Conservation (phyloP, 768 basidiomycete species). For the Botryobasidium botryosum region DNA sequence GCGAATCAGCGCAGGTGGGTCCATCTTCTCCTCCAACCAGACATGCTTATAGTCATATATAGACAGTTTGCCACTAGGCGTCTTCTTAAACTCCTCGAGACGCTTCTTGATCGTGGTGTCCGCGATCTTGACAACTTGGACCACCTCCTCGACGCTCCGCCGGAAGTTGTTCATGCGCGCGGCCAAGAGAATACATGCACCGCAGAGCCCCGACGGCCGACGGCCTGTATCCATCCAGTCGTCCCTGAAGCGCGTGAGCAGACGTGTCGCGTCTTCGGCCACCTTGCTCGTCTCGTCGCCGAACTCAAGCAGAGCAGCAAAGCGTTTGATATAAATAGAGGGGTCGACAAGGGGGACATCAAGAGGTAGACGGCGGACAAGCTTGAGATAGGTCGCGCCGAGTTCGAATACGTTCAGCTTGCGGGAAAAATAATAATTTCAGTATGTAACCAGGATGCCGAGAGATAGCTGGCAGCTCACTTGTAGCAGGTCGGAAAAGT, state of each 20-base stretch:
- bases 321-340: constrained; percentile 90
- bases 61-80: constrained; percentile 69
- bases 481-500: constrained; percentile 92
- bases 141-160: constrained; percentile 83
- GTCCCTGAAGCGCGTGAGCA: constrained; percentile 83
- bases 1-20: constrained; percentile 68
- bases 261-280: constrained; percentile 81
- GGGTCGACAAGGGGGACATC: constrained; percentile 79
- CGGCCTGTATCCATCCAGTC: constrained; percentile 98
- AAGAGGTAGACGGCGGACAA: constrained; percentile 74
- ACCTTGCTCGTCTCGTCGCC: constrained; percentile 87
- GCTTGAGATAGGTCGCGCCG: constrained; percentile 88
- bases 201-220: constrained; percentile 93
- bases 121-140: constrained; percentile 98
- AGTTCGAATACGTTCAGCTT: constrained; percentile 97
- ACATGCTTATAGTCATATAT: constrained; percentile 79
- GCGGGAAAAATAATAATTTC: neutral
- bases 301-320: constrained; percentile 87
- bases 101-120: constrained; percentile 87
- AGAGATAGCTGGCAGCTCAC: constrained; percentile 24
- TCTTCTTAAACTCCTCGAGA: constrained; percentile 85
- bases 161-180: constrained; percentile 98
- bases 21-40: constrained; percentile 83
- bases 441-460: neutral
- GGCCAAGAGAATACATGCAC: constrained; percentile 84